Conservation (phyloP, 768 basidiomycete genomes). For the Lactifluus pinguis region DNA sequence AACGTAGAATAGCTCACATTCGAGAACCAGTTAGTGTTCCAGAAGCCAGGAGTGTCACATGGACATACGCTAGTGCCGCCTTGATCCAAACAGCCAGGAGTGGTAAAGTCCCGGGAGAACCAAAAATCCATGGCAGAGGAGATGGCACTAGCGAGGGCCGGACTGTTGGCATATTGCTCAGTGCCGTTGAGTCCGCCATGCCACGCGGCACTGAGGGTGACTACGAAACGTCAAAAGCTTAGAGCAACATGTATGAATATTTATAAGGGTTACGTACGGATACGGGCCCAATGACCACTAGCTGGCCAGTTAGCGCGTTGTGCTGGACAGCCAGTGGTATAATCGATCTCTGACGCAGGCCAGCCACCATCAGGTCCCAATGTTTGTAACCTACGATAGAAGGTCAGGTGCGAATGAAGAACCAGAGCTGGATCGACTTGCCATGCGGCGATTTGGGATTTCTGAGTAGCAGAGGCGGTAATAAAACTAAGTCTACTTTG, state of each 20-base stretch:
- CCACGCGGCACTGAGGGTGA: constrained; percentile 21
- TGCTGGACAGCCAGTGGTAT: constrained; percentile 27
- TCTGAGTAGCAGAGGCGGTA: background rate
- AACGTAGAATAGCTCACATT: constrained; percentile 5
- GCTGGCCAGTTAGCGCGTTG: constrained; percentile 32
- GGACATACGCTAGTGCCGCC: constrained; percentile 24
- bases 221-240: constrained; percentile 3
- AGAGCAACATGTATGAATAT: background rate
- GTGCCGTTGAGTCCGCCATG: constrained; percentile 18
- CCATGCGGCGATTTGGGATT: constrained; percentile 10
- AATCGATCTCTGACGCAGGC: constrained; percentile 24
- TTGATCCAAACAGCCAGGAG: constrained; percentile 22
- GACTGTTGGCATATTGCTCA: constrained; percentile 7
- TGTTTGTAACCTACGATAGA: constrained; percentile 15
- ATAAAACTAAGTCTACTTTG: constrained; percentile 13
- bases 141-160: constrained; percentile 18
- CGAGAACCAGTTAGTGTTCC: constrained; percentile 19
- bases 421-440: background rate
- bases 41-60: constrained; percentile 24
- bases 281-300: constrained; percentile 23
- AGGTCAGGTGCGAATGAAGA: background rate
- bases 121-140: constrained; percentile 25
- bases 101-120: constrained; percentile 26
- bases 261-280: constrained; percentile 18
- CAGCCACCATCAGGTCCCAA: constrained; percentile 19